Evolutionary conservation across 2,329 filamentous ascomycete genomes (phyloP).

Genomic region (Diaporthe nobilis): DNA sequence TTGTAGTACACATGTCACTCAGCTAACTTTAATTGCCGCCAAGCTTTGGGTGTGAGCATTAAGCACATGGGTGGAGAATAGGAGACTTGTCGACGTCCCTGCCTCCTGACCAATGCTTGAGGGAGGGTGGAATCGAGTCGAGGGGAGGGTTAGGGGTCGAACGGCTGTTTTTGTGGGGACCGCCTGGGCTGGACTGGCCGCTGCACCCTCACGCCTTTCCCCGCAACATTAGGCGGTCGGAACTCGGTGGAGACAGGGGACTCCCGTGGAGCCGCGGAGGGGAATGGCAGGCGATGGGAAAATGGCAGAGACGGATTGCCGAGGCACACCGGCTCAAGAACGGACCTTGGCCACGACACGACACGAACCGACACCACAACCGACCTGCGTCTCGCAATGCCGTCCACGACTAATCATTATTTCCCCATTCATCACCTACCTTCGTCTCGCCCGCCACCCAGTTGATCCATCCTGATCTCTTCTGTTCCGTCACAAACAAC

Average conservation of each 20-base stretch:
- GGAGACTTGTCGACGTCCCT: too few relatives aligned
- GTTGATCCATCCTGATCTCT: not conserved
- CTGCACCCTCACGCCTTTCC: not conserved
- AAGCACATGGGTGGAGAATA: not conserved
- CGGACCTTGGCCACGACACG: constrained; percentile 33
- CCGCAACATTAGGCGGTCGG: constrained; percentile 4
- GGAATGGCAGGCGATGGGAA: constrained; percentile 6
- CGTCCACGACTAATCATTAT: constrained; percentile 14
- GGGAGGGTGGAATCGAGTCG: fast-evolving
- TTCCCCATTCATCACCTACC: not conserved
- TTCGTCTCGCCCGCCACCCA: not conserved
- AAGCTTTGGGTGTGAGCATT: not conserved
- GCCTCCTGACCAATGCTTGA: too few relatives aligned
- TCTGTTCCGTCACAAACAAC: too few relatives aligned
- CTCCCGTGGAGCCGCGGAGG: constrained; percentile 18
- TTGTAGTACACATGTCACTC: not conserved
- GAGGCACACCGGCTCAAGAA: constrained; percentile 32
- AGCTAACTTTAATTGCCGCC: not conserved
- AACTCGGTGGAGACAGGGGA: constrained; percentile 18
- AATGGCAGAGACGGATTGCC: constrained; percentile 25
- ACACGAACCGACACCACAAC: constrained; percentile 31
- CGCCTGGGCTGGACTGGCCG: not conserved
- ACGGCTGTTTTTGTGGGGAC: not conserved
- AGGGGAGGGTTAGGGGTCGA: not conserved
- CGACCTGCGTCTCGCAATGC: constrained; percentile 25